Evolutionary conservation across 495 filamentous ascomycete species (phyloP).

Genomic region (Daldinia decipiens): DNA sequence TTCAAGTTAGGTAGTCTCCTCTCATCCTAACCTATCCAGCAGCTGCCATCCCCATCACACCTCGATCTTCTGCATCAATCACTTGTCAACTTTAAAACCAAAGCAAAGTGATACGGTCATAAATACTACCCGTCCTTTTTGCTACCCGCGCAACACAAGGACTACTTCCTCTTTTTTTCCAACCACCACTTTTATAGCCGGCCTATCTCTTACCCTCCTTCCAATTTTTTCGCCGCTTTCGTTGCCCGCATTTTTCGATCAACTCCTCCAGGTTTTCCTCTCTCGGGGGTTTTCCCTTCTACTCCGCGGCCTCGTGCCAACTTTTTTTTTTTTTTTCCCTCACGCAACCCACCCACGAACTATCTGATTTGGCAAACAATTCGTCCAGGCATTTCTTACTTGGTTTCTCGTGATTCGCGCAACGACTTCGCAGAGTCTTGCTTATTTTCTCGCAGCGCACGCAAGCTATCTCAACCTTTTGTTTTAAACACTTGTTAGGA

Average conservation of each 20-base stretch:
- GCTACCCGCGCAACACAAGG: conserved; percentile 8
- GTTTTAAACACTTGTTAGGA: conserved; percentile 18
- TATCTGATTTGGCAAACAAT: conserved; percentile 17
- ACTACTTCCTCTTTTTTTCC: conserved; percentile 10
- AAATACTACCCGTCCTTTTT: conserved; percentile 20
- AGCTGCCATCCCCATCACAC: conserved; percentile 25
- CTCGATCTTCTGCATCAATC: conserved; percentile 33
- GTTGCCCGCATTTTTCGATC: conserved; percentile 29
- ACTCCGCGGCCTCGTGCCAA: conserved; percentile 11
- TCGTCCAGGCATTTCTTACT: conserved; percentile 3
- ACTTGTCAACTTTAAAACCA: conserved; percentile 29
- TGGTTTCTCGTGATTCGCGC: conserved; percentile 20
- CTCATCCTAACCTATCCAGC: neutral
- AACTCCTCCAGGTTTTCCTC: conserved; percentile 34
- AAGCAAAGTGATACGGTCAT: conserved; percentile 14
- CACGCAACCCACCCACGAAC: conserved; percentile 7
- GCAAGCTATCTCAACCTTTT: conserved; percentile 6
- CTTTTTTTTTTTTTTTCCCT: neutral
- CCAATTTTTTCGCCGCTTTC: conserved; percentile 20
- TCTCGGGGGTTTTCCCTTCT: conserved; percentile 33
- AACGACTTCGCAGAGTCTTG: conserved; percentile 14
- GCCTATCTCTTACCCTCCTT: conserved; percentile 30
- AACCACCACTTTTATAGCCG: conserved; percentile 25
- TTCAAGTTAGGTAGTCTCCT: conserved; percentile 1
- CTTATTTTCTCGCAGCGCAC: conserved; percentile 18